Evolutionary conservation across 345 rosid genomes (phyloP).

Genomic region (Camelina hispida): DNA sequence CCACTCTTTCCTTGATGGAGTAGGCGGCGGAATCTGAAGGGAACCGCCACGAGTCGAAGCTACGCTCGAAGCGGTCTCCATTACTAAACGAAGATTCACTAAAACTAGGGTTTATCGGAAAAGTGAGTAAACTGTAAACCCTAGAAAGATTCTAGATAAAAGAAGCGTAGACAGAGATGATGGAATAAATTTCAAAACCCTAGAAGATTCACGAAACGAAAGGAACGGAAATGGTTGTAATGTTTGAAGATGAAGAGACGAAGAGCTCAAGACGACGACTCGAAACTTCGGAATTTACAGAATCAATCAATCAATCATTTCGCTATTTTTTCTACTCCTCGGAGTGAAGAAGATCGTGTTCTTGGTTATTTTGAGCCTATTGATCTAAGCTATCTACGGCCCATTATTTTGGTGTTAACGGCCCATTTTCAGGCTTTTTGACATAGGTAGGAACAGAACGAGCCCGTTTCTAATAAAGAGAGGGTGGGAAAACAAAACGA

Average conservation of each 20-base stretch:
- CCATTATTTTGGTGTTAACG: neutral
- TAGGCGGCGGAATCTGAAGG: constrained; percentile 53
- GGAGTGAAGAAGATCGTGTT: neutral
- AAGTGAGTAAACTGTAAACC: constrained; percentile 43
- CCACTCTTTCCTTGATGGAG: constrained; percentile 81
- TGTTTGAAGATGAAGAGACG: constrained; percentile 30
- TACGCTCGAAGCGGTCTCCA: constrained; percentile 79
- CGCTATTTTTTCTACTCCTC: neutral
- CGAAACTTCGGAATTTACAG: constrained; percentile 5
- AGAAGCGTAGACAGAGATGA: constrained; percentile 16
- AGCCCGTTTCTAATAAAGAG: no score
- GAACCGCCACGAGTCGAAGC: constrained; percentile 73
- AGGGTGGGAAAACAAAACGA: no score
- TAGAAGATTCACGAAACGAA: constrained; percentile 3
- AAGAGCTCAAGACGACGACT: constrained; percentile 34
- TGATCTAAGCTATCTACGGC: neutral
- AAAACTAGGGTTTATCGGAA: constrained; percentile 43
- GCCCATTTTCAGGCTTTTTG: no score
- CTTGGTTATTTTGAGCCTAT: constrained; percentile 1
- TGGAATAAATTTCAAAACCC: neutral
- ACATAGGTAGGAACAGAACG: no score
- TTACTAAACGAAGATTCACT: constrained; percentile 39
- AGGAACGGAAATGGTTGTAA: constrained; percentile 35
- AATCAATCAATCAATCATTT: constrained; percentile 35
- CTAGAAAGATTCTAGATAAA: constrained; percentile 21